A percentile compares a stretch with the other conserved stretches of the same genome.
These are phyloP conservation scores for Termitomyces sp. DNA, from an alignment of 768 basidiomycete genomes.

Conservation along the genomic window DNA sequence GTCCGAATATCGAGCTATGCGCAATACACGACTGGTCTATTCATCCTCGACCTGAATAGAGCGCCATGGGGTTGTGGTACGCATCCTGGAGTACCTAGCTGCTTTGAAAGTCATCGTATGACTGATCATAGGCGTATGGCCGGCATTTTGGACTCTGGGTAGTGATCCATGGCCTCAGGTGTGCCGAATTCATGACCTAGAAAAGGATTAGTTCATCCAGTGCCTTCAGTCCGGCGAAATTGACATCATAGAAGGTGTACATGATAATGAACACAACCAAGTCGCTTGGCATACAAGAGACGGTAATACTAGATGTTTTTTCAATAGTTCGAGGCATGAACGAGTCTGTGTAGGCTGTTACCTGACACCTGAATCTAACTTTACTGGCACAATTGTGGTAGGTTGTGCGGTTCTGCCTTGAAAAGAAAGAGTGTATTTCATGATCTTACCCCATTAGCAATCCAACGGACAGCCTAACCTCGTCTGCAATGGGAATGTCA, in stretches of 20 bases:
- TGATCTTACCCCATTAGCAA: constrained; percentile 23
- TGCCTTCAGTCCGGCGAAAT: constrained; percentile 63
- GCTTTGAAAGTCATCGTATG: background rate
- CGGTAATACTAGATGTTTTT: constrained; percentile 28
- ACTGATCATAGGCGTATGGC: constrained; percentile 60
- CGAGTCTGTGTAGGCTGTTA: constrained; percentile 41
- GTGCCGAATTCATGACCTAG: constrained; percentile 15
- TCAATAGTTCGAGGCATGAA: background rate
- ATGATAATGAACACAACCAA: constrained; percentile 80
- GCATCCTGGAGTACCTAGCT: constrained; percentile 12
- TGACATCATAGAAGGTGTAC: constrained; percentile 81
- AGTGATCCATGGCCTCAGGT: constrained; percentile 59
- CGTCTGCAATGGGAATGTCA: constrained; percentile 45
- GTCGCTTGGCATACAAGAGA: constrained; percentile 74
- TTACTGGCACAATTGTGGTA: constrained; percentile 61
- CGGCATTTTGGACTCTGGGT: constrained; percentile 74
- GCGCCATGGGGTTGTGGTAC: constrained; percentile 88
- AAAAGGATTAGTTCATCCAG: constrained; percentile 4
- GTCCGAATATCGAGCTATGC: constrained; percentile 69
- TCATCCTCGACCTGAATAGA: constrained; percentile 76
- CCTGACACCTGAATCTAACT: constrained; percentile 46
- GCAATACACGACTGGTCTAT: constrained; percentile 70
- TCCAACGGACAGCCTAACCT: constrained; percentile 45
- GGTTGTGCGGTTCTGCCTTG: constrained; percentile 25
- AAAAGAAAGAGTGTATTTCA: background rate